phyloP scores from a whole-genome alignment of 1,139 yeast species.

The Groenewaldozyma auringiensis region DNA sequence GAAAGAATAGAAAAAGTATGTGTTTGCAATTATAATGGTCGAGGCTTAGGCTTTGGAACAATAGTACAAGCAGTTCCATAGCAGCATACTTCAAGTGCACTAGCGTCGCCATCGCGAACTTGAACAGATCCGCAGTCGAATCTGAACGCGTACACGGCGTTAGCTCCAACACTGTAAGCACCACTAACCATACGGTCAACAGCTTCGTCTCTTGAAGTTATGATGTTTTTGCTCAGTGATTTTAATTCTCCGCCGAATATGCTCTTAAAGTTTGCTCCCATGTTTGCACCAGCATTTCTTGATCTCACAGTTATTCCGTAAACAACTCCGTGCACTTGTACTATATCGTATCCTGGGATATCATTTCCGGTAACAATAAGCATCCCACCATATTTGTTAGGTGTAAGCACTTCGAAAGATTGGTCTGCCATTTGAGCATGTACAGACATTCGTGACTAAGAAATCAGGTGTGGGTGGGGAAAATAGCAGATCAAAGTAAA shows the following conservation, averaged over 20 bases:
- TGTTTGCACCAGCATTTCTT: constrained; percentile 15
- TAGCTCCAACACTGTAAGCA: constrained; percentile 18
- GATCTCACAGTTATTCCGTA: constrained; percentile 22
- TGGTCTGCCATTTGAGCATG: no score
- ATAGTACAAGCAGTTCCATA: no score
- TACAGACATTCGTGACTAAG: no score
- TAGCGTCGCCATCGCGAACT: no score
- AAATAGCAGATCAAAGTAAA: no score
- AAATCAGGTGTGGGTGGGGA: no score
- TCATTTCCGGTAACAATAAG: constrained; percentile 20
- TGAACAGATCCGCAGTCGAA: constrained; percentile 13
- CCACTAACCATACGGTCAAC: constrained; percentile 21
- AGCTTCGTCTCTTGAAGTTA: constrained; percentile 20
- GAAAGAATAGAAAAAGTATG: no score
- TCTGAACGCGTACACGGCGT: constrained; percentile 22
- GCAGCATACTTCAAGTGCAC: no score
- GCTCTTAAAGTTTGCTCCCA: constrained; percentile 21
- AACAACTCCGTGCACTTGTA: constrained; percentile 18
- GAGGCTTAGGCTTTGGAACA: no score
- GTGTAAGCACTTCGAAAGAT: no score
- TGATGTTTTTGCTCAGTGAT: constrained; percentile 19
- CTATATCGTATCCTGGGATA: constrained; percentile 20
- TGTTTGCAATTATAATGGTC: no score
- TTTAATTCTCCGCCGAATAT: constrained; percentile 22
- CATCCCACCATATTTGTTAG: no score